These are phyloP conservation scores for Cercospora zeae-maydis DNA, from an alignment of 2,329 filamentous ascomycete species.

Conservation along the genomic window DNA sequence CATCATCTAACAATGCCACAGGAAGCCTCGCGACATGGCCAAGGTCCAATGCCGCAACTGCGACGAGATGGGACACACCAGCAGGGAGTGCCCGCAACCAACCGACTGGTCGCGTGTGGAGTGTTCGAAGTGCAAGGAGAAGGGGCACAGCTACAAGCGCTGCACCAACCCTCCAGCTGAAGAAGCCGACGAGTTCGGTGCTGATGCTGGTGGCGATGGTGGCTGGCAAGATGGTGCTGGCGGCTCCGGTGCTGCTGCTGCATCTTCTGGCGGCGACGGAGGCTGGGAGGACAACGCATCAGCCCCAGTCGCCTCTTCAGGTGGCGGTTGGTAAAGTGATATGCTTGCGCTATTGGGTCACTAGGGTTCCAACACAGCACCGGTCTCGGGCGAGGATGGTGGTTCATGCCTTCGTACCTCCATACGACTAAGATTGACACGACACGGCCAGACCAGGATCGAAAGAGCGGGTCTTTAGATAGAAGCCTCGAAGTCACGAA, in stretches of 20 bases:
- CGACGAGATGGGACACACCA: constrained; percentile 34
- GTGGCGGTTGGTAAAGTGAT: constrained; percentile 16
- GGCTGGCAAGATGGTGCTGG: not conserved
- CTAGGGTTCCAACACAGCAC: not conserved
- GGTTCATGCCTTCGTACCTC: not conserved
- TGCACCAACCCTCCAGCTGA: constrained; percentile 26
- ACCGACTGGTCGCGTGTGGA: constrained; percentile 43
- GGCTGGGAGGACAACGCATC: constrained; percentile 16
- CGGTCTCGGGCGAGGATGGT: not conserved
- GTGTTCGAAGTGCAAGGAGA: constrained; percentile 45
- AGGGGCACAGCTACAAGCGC: constrained; percentile 29
- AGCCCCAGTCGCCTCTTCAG: constrained; percentile 12
- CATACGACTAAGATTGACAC: not conserved
- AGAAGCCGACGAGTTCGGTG: not conserved
- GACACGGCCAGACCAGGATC: not conserved
- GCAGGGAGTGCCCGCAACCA: constrained; percentile 8
- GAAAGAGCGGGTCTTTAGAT: not conserved
- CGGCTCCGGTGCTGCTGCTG: constrained; percentile 8
- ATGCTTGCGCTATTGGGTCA: not conserved
- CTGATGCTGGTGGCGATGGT: not conserved
- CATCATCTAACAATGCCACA: constrained; percentile 4
- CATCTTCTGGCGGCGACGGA: not conserved
- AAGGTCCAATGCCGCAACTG: constrained; percentile 50
- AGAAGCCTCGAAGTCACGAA: not conserved
- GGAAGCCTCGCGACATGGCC: constrained; percentile 48